Evolutionary conservation across 768 basidiomycete genomes (phyloP), one percentile per base, ranked within the genome.

Genomic region (Mycena floridula): DNA sequence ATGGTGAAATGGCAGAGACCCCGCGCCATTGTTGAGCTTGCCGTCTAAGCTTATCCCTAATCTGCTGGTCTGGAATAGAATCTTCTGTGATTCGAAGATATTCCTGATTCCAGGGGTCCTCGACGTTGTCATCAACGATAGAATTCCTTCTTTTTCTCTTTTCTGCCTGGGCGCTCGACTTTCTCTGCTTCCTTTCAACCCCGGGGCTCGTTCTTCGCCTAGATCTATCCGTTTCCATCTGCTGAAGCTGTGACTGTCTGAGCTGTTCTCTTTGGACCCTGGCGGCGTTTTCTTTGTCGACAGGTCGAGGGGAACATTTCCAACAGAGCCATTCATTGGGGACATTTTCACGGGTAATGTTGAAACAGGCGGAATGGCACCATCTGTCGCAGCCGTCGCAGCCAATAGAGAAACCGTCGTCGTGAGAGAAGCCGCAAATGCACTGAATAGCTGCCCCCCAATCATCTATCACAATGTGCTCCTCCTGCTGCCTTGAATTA

Each of bases 401-500:
- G 8, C 84, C 86, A 50, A 93, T 87, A 8, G 81, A 84, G 60
- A 85, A 88, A 18, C 89, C 89, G 59, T 90, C 89, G 62, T 90
- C 90, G 56, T 79, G 72, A 37, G 71, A 64, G 48, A 76, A 76
- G 5, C 79, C 80, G 60, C 89, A 93, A 47, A 89, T 85, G 59
- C 90, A 93, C 37, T 70, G 68, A 43, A 83, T 79, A 40, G 67
- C 65, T 38, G 38, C 32, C 32, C 18, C 32, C 15, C 18, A 13
- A 18, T 35, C 32, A 18, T 15, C 15, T 18, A 35, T 7, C 32
- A 18, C 32, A 15, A 15, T 40, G 38, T 22, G 38, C 38, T 20
- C 22, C 23, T 13, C 38, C 3, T 13, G 38, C 38, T 13, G 18
- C 7, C 18, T 35, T n/a, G n/a, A n/a, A n/a, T n/a, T n/a, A n/a